These are phyloP conservation scores for Plasmodium vinckei DNA, from an alignment of 169 alveolate species.

Conservation along the genomic window DNA sequence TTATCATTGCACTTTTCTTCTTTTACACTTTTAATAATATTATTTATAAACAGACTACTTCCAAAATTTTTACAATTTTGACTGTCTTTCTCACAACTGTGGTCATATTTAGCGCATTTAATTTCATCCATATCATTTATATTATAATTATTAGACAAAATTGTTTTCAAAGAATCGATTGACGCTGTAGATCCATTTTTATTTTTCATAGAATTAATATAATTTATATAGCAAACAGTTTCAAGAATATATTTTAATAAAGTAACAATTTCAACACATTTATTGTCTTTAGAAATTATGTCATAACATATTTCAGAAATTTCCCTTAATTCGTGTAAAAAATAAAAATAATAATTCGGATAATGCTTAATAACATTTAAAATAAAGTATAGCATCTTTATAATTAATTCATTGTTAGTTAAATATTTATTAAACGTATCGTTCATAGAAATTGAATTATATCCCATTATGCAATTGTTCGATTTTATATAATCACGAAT, in stretches of 20 bases:
- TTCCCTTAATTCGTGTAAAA: constrained; percentile 40
- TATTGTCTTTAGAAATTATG: constrained; percentile 51
- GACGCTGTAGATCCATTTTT: background rate
- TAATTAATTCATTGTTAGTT: constrained; percentile 42
- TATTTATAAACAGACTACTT: background rate
- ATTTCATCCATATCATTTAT: background rate
- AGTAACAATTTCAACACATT: constrained; percentile 31
- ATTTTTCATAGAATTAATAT: constrained; percentile 10
- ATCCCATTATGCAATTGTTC: constrained; percentile 21
- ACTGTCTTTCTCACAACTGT: background rate
- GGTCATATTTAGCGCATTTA: background rate
- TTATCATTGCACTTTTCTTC: background rate
- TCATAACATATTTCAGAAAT: constrained; percentile 52
- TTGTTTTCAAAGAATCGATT: too few species aligned
- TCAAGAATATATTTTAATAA: constrained; percentile 34
- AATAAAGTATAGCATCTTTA: constrained; percentile 40
- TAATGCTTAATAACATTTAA: constrained; percentile 30
- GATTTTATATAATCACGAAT: constrained; percentile 7
- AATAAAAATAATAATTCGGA: constrained; percentile 1
- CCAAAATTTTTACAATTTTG: background rate
- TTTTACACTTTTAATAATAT: background rate
- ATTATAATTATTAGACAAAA: background rate
- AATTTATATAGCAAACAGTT: constrained; percentile 35
- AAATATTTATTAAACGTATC: constrained; percentile 44
- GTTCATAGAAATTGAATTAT: constrained; percentile 37